Evolutionary conservation across 257 asterid genomes (phyloP).

Genomic region (Nicotiana tomentosiformis): DNA sequence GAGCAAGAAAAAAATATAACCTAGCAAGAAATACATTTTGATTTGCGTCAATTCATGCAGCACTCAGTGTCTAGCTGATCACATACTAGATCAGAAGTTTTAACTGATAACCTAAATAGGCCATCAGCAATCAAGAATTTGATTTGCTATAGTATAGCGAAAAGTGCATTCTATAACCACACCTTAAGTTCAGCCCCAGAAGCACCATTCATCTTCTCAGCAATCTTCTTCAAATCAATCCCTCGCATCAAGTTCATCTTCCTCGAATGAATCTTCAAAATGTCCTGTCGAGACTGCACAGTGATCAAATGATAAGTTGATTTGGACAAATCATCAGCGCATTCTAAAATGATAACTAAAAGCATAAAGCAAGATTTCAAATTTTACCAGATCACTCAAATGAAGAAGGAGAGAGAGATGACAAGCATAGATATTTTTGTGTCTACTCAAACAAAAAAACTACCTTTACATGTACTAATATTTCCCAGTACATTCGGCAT

Average conservation of each 20-base stretch:
- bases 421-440: background rate
- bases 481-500: background rate
- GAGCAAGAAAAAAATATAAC: background rate
- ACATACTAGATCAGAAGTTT: background rate
- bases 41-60: background rate
- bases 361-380: background rate
- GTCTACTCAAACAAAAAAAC: background rate
- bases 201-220: conserved; percentile 87
- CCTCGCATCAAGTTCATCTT: conserved; percentile 88
- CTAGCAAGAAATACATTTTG: background rate
- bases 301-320: background rate
- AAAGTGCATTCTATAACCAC: background rate
- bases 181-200: conserved; percentile 96
- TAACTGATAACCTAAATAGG: background rate
- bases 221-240: conserved; percentile 78
- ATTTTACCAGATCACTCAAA: background rate
- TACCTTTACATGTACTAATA: background rate
- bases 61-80: background rate
- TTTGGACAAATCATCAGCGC: background rate
- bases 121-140: background rate
- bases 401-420: background rate
- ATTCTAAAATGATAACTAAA: background rate
- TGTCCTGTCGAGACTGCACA: conserved; percentile 74
- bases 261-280: conserved; percentile 89
- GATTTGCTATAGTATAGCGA: background rate